Conservation (phyloP, 495 filamentous ascomycete genomes). For the Podospora bellae-mahoneyi region DNA sequence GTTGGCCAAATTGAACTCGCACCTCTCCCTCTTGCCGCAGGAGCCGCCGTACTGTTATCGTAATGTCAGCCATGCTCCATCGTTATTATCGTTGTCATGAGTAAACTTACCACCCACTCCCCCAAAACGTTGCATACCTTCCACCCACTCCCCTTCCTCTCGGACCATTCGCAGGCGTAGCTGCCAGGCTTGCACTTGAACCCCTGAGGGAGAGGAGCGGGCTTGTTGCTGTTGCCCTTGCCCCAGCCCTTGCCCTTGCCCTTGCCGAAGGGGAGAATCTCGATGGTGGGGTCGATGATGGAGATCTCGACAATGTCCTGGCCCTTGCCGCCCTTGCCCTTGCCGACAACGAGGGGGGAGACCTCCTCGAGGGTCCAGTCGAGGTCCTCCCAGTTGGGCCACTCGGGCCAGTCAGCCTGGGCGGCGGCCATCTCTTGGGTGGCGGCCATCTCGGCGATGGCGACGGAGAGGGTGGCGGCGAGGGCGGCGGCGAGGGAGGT, state of each 20-base stretch:
- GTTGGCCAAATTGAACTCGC: slow-evolving; percentile 27
- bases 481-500: slow-evolving; percentile 24
- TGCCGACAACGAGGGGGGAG: neutral
- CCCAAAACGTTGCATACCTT: slow-evolving; percentile 25
- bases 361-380: neutral
- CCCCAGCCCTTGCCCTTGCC: neutral
- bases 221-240: neutral
- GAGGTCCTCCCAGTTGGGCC: neutral
- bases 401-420: neutral
- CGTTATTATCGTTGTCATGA: too few relatives aligned
- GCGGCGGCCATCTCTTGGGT: neutral
- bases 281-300: neutral
- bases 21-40: slow-evolving; percentile 23
- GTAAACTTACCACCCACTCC: slow-evolving; percentile 28
- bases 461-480: slow-evolving; percentile 9
- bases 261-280: neutral
- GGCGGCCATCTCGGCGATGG: slow-evolving; percentile 15
- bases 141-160: slow-evolving; percentile 18
- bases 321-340: slow-evolving; percentile 2
- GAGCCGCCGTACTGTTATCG: slow-evolving; percentile 20
- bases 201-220: neutral
- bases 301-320: neutral
- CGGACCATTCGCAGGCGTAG: slow-evolving; percentile 26
- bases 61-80: neutral
- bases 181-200: slow-evolving; percentile 27